Percentiles rank a stretch among this genome's conserved stretches.
phyloP scores from a whole-genome alignment of 1,139 yeast genomes.

The Kodamaea anthophila region DNA sequence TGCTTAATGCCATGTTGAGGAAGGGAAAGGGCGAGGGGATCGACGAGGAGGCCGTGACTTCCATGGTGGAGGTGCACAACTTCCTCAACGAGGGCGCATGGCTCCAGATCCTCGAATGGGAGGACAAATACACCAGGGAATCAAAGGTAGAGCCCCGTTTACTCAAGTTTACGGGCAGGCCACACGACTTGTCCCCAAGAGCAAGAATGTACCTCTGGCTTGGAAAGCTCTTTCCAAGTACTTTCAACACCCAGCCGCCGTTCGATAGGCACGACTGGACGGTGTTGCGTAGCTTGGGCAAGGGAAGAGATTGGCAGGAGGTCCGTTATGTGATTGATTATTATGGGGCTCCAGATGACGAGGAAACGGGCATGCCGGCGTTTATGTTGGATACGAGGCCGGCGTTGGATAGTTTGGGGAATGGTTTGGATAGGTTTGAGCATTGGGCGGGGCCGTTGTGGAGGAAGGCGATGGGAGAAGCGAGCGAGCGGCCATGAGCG shows the following conservation, averaged over 20 bases:
- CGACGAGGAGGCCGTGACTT: slow-evolving; percentile 92
- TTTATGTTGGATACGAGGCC: slow-evolving; percentile 94
- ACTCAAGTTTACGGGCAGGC: slow-evolving; percentile 85
- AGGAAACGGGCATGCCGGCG: slow-evolving; percentile 80
- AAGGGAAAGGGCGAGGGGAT: slow-evolving; percentile 85
- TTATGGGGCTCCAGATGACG: slow-evolving; percentile 89
- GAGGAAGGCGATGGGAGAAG: slow-evolving; percentile 41
- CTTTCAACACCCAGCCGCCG: slow-evolving; percentile 76
- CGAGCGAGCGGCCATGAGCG: background rate
- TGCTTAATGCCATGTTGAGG: slow-evolving; percentile 94
- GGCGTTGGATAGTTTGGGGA: slow-evolving; percentile 66
- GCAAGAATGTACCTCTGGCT: slow-evolving; percentile 66
- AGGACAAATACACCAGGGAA: slow-evolving; percentile 46
- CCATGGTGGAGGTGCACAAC: slow-evolving; percentile 97
- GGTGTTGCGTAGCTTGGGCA: slow-evolving; percentile 63
- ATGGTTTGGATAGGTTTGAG: slow-evolving; percentile 59
- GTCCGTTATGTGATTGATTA: slow-evolving; percentile 92
- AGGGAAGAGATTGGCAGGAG: slow-evolving; percentile 41
- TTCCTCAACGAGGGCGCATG: slow-evolving; percentile 97
- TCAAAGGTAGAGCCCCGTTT: slow-evolving; percentile 66
- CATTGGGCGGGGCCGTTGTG: slow-evolving; percentile 45
- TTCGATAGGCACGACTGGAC: slow-evolving; percentile 99
- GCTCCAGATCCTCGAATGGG: slow-evolving; percentile 94
- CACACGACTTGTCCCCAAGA: slow-evolving; percentile 82
- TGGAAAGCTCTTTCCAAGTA: slow-evolving; percentile 65